Evolutionary conservation across 116 monocot genomes (phyloP).

Genomic region (Thalassia testudinum): DNA sequence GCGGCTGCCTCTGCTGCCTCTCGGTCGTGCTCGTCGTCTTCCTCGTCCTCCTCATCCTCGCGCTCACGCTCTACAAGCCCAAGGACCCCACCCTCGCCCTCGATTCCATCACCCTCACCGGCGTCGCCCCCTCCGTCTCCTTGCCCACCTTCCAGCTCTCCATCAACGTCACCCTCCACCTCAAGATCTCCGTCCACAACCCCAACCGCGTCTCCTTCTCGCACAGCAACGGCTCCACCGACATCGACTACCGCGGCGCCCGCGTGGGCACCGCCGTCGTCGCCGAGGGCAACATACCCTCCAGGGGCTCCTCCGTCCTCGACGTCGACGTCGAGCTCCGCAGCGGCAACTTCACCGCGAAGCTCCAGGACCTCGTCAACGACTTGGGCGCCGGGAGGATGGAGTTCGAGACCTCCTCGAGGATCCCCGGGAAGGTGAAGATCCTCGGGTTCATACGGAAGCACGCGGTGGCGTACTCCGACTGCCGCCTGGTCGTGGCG

Average conservation of each 20-base stretch:
- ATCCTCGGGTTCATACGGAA: slow-evolving; percentile 42
- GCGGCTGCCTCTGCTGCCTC: not conserved
- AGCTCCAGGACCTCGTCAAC: slow-evolving; percentile 10
- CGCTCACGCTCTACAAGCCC: slow-evolving; percentile 35
- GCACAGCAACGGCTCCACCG: slow-evolving; percentile 26
- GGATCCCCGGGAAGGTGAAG: slow-evolving; percentile 37
- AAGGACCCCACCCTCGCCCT: slow-evolving; percentile 31
- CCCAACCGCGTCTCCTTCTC: slow-evolving; percentile 68
- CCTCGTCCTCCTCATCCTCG: slow-evolving; percentile 23
- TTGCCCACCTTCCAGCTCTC: slow-evolving; percentile 11
- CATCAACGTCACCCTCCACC: slow-evolving; percentile 62
- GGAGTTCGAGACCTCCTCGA: slow-evolving; percentile 33
- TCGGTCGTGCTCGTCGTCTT: slow-evolving; percentile 14
- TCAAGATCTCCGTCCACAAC: slow-evolving; percentile 44
- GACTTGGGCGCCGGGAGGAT: slow-evolving; percentile 39
- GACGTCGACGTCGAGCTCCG: slow-evolving; percentile 21
- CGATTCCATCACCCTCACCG: slow-evolving; percentile 33
- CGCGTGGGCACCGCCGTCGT: slow-evolving; percentile 53
- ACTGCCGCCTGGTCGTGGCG: slow-evolving; percentile 42
- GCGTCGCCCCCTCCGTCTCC: slow-evolving; percentile 34
- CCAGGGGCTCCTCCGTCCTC: slow-evolving; percentile 22
- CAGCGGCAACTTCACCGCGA: slow-evolving; percentile 15
- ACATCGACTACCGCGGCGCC: slow-evolving; percentile 39
- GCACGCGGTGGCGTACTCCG: slow-evolving; percentile 38
- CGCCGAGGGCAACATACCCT: slow-evolving; percentile 44